Evolutionary conservation across 2,329 filamentous ascomycete genomes (phyloP), one percentile per base, ranked within the genome.

Genomic region (Alternaria viburni): DNA sequence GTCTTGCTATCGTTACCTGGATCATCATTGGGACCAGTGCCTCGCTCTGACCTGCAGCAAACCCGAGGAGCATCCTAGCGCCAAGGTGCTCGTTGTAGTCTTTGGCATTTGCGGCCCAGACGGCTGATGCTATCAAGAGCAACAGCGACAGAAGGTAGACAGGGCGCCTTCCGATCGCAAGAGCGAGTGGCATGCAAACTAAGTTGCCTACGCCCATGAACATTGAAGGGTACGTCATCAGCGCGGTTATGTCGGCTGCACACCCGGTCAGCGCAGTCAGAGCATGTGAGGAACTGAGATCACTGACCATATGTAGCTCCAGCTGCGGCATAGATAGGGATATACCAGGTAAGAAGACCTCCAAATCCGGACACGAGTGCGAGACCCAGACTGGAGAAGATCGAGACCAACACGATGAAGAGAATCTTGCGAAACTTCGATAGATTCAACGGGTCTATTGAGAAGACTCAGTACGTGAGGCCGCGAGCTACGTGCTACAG

Each of bases 41-140:
- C 61, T 83, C 81, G 54, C 79, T 81, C 64, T 83, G 81, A 8
- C 81, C 81, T 6, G 81, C 80, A 3, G 80, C 77, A 6, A 83
- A 60, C 0, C 80, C 80, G 7, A 83, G 68, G 0, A 83, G 46
- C 73, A 80, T 78, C 3, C 81, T 75, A 1, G 77, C 75, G 2
- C 69, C 77, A 21, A 82, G 75, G 59, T 83, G 81, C 68, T 72
- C 78, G 15, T 64, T 64, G 23, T 67, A 72, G 43, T 63, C 30
- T 23, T 56, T 69, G 4, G 67, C 56, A 25, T 64, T 63, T 2
- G 68, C 70, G 3, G 64, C 64, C 43, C 58, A 58, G 9, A 71
- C 21, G 4, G 64, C 55, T 6, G 56, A 43, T 1, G 30, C 59
- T 13, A 71, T 51, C 6, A 73, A 59, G 0, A 73, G 10, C 13